Base-by-base conservation (phyloP, 2,329 filamentous ascomycete species). In the Curvularia lunata region DNA sequence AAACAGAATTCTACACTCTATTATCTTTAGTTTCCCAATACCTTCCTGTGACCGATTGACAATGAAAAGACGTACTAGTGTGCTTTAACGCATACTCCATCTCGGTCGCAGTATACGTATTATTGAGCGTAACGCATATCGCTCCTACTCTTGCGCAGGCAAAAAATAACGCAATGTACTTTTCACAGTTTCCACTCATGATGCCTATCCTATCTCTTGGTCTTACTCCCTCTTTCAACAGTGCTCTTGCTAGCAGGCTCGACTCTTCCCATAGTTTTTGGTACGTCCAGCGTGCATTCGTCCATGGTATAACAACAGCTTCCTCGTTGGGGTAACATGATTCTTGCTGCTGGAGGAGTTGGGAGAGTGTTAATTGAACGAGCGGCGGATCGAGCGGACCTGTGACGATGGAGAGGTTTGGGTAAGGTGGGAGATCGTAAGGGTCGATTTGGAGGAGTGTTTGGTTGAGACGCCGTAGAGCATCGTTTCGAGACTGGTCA, bases 91-190 rank as follows among this genome's bases (percentile, higher is more conserved):
- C 90, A 74, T 90, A 89, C 72, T 87, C 83, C 47, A 89, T 86
- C 76, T 93, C 90, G 1, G 84, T 85, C 2, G 87, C 83, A 1
- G 90, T 93, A 72, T 93, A 93, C 0, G 90, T 93, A 77, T 92
- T 93, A 78, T 93, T 93, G 64, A 93, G 79, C 43, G 92, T 91
- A 27, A 92, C 90, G 51, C 92, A 80, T 34, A 80, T 75, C 1
- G 77, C 77, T 2, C 79, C 79, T 12, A 81, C 64, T 46, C 77
- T 70, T 40, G 87, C 86, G 10, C 86, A 88, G 3, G 88, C 89
- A 64, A 92, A 91, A 80, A 91, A 91, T 16, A 91, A 83, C 2
- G 88, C 83, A 45, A 77, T 76, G 28, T 90, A 85, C 63, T 85
- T 81, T 59, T 85, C 82, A 63, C 83, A 84, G 62, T 86, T 85